These are phyloP conservation scores for Colletotrichum sp. DNA, from an alignment of 2,329 filamentous ascomycete genomes.

Conservation along the genomic window DNA sequence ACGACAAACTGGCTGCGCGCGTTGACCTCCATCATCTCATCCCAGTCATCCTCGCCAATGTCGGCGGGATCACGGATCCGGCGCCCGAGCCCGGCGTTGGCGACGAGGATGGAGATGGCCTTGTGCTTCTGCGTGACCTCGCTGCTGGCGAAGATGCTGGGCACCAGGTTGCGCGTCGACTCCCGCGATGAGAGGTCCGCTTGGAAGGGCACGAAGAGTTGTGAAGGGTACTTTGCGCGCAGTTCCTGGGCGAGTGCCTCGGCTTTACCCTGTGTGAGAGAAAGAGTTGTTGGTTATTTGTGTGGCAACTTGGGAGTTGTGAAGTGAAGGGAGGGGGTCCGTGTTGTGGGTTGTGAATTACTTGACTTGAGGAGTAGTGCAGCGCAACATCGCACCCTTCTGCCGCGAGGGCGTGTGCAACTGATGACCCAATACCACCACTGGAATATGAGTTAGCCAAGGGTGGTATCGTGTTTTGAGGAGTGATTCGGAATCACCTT, in stretches of 20 bases:
- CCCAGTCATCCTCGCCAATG: slow-evolving; percentile 40
- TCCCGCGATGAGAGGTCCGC: slow-evolving; percentile 34
- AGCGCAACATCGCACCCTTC: slow-evolving; percentile 40
- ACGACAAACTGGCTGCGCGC: slow-evolving; percentile 38
- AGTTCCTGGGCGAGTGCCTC: slow-evolving; percentile 32
- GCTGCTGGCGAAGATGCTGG: slow-evolving; percentile 21
- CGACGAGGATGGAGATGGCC: slow-evolving; percentile 35
- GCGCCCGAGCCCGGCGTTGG: slow-evolving; percentile 36
- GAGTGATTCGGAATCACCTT: slow-evolving; percentile 25
- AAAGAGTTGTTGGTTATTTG: neutral
- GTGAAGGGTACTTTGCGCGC: slow-evolving; percentile 24
- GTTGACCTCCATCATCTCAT: slow-evolving; percentile 39
- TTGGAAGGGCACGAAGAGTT: slow-evolving; percentile 30
- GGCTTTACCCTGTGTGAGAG: slow-evolving; percentile 31
- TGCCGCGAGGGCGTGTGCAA: slow-evolving; percentile 34
- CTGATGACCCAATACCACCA: slow-evolving; percentile 39
- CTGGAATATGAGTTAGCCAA: slow-evolving; percentile 21
- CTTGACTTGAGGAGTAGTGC: slow-evolving; percentile 38
- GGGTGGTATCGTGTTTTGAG: neutral
- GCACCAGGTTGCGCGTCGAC: slow-evolving; percentile 28
- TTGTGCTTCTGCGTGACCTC: slow-evolving; percentile 26
- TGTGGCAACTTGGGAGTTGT: neutral
- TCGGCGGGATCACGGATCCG: slow-evolving; percentile 37
- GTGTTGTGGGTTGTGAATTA: slow-evolving; percentile 12
- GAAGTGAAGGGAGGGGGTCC: neutral